These are phyloP conservation scores for Taphrina wiesneri DNA, from an alignment of 1,139 yeast species.

Conservation along the genomic window DNA sequence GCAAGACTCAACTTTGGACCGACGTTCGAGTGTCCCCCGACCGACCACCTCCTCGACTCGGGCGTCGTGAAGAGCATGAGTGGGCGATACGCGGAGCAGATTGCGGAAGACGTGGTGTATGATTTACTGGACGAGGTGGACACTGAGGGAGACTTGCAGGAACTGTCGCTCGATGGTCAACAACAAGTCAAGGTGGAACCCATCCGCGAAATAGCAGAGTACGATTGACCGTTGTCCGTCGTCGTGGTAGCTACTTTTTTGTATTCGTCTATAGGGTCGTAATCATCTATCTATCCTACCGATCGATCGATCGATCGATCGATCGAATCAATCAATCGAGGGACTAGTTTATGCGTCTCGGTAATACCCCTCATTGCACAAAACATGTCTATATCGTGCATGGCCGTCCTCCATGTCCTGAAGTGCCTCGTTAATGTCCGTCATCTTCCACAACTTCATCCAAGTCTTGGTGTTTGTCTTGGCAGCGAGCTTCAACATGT, in stretches of 20 bases:
- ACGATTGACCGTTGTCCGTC: neutral
- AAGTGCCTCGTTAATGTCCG: slow-evolving; percentile 46
- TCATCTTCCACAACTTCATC: slow-evolving; percentile 60
- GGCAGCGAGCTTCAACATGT: slow-evolving; percentile 58
- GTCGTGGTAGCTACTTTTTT: neutral
- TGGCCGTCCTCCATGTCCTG: slow-evolving; percentile 32
- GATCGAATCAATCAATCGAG: neutral
- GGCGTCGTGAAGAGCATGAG: slow-evolving; percentile 53
- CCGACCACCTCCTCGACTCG: slow-evolving; percentile 38
- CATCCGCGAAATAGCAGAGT: slow-evolving; percentile 20
- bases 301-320: no score
- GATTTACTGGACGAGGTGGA: slow-evolving; percentile 86
- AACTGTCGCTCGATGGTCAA: slow-evolving; percentile 14
- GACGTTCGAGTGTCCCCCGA: slow-evolving; percentile 54
- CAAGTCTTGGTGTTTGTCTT: slow-evolving; percentile 57
- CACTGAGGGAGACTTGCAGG: slow-evolving; percentile 49
- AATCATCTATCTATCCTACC: no score
- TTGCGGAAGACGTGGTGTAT: slow-evolving; percentile 79
- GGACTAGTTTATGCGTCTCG: neutral
- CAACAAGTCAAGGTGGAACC: slow-evolving; percentile 15
- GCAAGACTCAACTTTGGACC: slow-evolving; percentile 74
- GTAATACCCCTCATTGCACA: slow-evolving; percentile 4
- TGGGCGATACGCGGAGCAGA: slow-evolving; percentile 65
- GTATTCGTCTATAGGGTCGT: no score
- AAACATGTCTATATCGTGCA: slow-evolving; percentile 32